Base-by-base conservation (phyloP, 495 filamentous ascomycete genomes). In the Achaetomiella virescens region DNA sequence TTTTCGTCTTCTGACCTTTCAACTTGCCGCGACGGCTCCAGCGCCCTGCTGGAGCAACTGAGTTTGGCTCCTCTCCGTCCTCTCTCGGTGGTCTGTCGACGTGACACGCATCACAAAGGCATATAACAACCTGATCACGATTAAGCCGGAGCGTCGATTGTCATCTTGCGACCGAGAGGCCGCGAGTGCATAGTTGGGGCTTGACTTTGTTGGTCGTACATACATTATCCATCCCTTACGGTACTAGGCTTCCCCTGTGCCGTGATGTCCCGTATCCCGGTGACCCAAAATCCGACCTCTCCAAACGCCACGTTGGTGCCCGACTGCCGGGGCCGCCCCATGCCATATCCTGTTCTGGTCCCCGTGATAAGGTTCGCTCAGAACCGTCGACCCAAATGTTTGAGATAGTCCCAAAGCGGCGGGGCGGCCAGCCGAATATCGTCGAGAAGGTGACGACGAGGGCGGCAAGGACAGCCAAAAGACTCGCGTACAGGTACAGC, bases 141-240 rank as follows among this genome's bases (percentile, higher is more conserved):
- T 90, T 95, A 93, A 95, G 90, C 90, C 89, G 90, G 90, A 92
- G 90, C 88, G 78, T 77, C 82, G 68, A 71, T 66, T 78, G 65
- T 62, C 71, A 75, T 72, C 66, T 67, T 82, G 81, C 84, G 84
- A 75, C 82, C 80, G 88, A 92, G 74, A 92, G 84, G 81, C 77
- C 72, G 76, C 72, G 68, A 84, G 81, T 84, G 84, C 83, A 78
- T 93, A 84, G 89, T 84, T 79, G 81, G 78, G 72, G 88, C 83
- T 92, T 93, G 90, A 93, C 88, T 95, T 84, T 85, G 87, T 80
- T 82, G 87, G 76, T 83, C 87, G 65, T 60, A 86, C 82, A 85
- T 73, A 45, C 40, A 37, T 31, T 44, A 33, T n/a, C 38, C 24
- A n/a, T 20, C n/a, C 49, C 25, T 22, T 33, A 24, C 8, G 41